These are phyloP conservation scores for Coniochaeta ligniaria DNA, from an alignment of 2,329 filamentous ascomycete genomes.

Conservation along the genomic window DNA sequence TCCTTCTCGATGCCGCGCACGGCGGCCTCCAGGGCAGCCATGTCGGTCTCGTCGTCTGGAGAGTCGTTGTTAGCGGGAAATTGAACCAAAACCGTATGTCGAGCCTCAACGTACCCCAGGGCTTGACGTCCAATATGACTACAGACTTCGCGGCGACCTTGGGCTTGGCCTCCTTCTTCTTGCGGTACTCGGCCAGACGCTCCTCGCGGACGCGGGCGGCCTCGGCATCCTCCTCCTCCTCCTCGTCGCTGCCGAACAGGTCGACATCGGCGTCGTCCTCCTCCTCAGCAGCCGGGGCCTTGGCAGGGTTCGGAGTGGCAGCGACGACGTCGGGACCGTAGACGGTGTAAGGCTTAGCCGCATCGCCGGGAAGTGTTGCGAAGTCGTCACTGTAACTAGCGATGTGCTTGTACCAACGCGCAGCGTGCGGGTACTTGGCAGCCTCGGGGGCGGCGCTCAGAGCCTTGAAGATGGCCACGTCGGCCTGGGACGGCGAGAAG, in stretches of 20 bases:
- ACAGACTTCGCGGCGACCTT: conserved; percentile 93
- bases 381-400: conserved; percentile 87
- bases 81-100: conserved; percentile 2
- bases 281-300: conserved; percentile 59
- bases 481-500: conserved; percentile 80
- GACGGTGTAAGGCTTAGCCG: conserved; percentile 75
- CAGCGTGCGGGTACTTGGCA: conserved; percentile 83
- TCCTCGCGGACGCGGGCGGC: conserved; percentile 76
- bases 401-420: conserved; percentile 98
- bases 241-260: conserved; percentile 85
- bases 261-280: conserved; percentile 81
- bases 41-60: conserved; percentile 89
- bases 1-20: conserved; percentile 82
- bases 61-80: background rate
- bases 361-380: conserved; percentile 78
- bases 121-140: conserved; percentile 92
- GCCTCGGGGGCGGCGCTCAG: conserved; percentile 66
- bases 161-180: conserved; percentile 87
- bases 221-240: conserved; percentile 88
- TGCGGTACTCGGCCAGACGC: conserved; percentile 83
- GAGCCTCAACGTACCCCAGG: conserved; percentile 73
- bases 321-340: conserved; percentile 80
- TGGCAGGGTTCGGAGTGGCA: conserved; percentile 74
- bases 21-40: conserved; percentile 68
- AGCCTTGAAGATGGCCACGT: conserved; percentile 90